Base-by-base conservation (phyloP, 2,329 filamentous ascomycete genomes). In the Pezicula carpinea region DNA sequence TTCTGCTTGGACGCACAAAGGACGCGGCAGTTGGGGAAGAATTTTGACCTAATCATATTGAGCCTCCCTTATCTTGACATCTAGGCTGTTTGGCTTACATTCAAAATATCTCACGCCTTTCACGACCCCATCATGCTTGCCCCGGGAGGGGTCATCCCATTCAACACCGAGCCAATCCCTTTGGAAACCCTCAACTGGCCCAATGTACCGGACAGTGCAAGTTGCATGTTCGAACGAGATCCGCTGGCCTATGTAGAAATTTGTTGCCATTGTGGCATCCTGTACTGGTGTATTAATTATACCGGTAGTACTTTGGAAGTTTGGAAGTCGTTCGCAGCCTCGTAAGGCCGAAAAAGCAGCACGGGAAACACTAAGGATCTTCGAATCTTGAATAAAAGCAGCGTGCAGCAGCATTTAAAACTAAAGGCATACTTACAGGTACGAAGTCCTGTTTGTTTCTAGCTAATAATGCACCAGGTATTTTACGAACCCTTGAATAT, bases 141-240 rank as follows among this genome's bases (percentile, higher is more conserved):
- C 93, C 59, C 91, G 79, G 32, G 74, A 76, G 47, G 83, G 72
- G 65, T 96, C 88, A 68, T 97, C 92, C 93, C 93, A 99, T 76
- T 99, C 93, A 40, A 97, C 89, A 39, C 93, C 93, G 29, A 97
- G 77, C 91, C 92, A 97, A 53, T 51, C 77, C 73, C 41, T 89
- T 88, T 36, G 79, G 75, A 49, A 45, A 4, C 51, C 50, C 7
- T 26, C 22, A 6, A 97, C 85, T 29, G 77, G 66, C 38, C 93
- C 93, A 51, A 87, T 69, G 63, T 91, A 97, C 51, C 89, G 83
- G 48, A 97, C 77, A 1, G 92, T 97, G 68, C 91, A 96, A 35
- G 87, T 69, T 17, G 82, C 80, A 26, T 81, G 82, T 55, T 86
- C 82, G 59, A 87, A 95, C 3, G 89, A 95, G 34, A 92, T 73